Conservation (phyloP, 805 yeast genomes). For the Diddensiella santjacobensis region DNA sequence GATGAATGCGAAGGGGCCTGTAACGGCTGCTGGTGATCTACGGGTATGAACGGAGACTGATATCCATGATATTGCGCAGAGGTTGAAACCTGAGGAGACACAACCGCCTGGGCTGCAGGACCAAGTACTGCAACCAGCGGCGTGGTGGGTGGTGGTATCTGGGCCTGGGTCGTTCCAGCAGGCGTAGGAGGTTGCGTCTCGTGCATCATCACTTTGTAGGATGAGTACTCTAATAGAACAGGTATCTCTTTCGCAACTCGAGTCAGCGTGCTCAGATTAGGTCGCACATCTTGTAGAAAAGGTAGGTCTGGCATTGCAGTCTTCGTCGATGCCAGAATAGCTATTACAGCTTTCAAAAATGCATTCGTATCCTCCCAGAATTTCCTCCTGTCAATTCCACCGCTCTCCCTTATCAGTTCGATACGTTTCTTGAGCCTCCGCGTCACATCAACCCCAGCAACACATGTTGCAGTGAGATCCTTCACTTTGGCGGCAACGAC, state of each 20-base stretch:
- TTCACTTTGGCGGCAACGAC: slow-evolving; percentile 60
- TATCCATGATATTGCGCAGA: slow-evolving; percentile 10
- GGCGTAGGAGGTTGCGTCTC: slow-evolving; percentile 17
- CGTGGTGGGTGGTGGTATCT: slow-evolving; percentile 32
- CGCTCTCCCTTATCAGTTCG: slow-evolving; percentile 46
- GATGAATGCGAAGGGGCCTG: slow-evolving; percentile 3
- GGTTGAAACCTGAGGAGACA: slow-evolving; percentile 16
- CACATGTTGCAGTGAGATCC: slow-evolving; percentile 73
- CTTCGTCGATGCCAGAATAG: slow-evolving; percentile 79
- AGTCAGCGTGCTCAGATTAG: slow-evolving; percentile 75
- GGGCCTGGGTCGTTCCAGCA: slow-evolving; percentile 6
- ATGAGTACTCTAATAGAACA: slow-evolving; percentile 67
- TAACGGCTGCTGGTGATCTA: slow-evolving; percentile 5
- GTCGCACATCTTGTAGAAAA: slow-evolving; percentile 70
- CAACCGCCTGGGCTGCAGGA: slow-evolving; percentile 38
- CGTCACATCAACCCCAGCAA: slow-evolving; percentile 78
- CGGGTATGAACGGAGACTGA: slow-evolving; percentile 19
- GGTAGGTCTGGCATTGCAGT: slow-evolving; percentile 79
- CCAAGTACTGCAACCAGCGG: slow-evolving; percentile 40
- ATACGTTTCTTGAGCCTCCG: slow-evolving; percentile 58
- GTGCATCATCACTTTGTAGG: slow-evolving; percentile 36
- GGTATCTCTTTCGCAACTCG: slow-evolving; percentile 90
- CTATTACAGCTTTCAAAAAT: slow-evolving; percentile 77
- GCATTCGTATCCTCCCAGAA: slow-evolving; percentile 85
- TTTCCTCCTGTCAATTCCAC: slow-evolving; percentile 49